Percentiles rank a stretch among this genome's conserved stretches.
Conservation (phyloP, 1,139 yeast genomes). For the Torulaspora globosa region DNA sequence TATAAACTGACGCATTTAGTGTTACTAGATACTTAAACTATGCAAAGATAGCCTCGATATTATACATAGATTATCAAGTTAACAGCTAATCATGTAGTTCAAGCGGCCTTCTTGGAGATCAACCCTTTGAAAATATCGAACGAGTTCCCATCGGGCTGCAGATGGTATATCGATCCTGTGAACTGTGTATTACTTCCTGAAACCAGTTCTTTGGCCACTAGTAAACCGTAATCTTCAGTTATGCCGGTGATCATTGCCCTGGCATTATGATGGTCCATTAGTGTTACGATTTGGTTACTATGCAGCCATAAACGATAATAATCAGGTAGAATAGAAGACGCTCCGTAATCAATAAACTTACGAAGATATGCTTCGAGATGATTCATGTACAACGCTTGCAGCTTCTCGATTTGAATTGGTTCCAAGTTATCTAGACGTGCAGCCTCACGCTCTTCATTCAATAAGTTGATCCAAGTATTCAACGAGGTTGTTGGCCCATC, state of each 20-base stretch:
- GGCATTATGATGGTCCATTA: slow-evolving; percentile 46
- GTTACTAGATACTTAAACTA: slow-evolving; percentile 1
- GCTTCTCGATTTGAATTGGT: slow-evolving; percentile 53
- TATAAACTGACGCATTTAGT: slow-evolving; percentile 7
- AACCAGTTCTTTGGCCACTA: slow-evolving; percentile 66
- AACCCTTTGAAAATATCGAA: slow-evolving; percentile 92
- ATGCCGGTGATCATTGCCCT: slow-evolving; percentile 74
- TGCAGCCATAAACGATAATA: slow-evolving; percentile 90
- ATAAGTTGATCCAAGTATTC: slow-evolving; percentile 58
- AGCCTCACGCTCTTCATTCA: slow-evolving; percentile 50
- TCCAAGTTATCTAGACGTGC: slow-evolving; percentile 46
- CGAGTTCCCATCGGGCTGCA: slow-evolving; percentile 97
- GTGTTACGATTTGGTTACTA: slow-evolving; percentile 55
- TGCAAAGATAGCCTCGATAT: not conserved
- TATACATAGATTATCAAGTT: slow-evolving; percentile 5
- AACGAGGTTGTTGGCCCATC: slow-evolving; percentile 91
- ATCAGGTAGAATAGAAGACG: slow-evolving; percentile 60
- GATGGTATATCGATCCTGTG: slow-evolving; percentile 55
- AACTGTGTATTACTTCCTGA: slow-evolving; percentile 38
- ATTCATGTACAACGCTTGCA: slow-evolving; percentile 67
- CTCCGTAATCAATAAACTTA: slow-evolving; percentile 61
- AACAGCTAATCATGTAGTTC: not conserved
- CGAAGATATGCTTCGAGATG: slow-evolving; percentile 60
- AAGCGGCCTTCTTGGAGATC: slow-evolving; percentile 57
- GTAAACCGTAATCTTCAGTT: slow-evolving; percentile 75